A percentile compares a stretch with the other conserved stretches of the same genome.
Conservation (phyloP, 768 basidiomycete species). For the Lyophyllum shimeji region DNA sequence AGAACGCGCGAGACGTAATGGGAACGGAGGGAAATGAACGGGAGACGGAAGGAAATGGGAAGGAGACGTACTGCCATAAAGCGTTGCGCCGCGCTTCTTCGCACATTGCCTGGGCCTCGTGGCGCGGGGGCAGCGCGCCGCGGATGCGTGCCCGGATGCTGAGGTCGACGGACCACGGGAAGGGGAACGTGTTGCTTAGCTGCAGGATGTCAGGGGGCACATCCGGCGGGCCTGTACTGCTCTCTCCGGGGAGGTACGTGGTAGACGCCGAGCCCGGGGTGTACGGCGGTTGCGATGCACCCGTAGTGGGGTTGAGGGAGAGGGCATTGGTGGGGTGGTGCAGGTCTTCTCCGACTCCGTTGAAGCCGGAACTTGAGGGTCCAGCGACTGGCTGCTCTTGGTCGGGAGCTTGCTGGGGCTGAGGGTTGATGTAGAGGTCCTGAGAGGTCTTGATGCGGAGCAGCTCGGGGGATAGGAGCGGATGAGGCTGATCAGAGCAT, state of each 20-base stretch:
- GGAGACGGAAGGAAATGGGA: conserved; percentile 11
- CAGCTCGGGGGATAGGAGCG: conserved; percentile 57
- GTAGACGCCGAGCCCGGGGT: neutral
- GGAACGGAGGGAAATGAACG: neutral
- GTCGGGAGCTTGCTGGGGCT: too few species aligned
- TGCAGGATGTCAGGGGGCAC: conserved; percentile 50
- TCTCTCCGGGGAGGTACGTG: neutral
- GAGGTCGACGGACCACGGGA: conserved; percentile 66
- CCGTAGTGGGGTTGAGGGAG: neutral
- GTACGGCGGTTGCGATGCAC: neutral
- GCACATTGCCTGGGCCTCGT: conserved; percentile 60
- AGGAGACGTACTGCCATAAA: conserved; percentile 64
- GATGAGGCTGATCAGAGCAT: conserved; percentile 43
- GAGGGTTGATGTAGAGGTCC: conserved; percentile 51
- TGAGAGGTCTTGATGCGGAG: conserved; percentile 66
- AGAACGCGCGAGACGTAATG: neutral
- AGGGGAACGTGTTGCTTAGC: conserved; percentile 68
- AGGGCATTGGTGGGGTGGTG: neutral
- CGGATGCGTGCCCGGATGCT: conserved; percentile 63
- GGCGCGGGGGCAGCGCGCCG: conserved; percentile 57
- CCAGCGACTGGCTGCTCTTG: neutral
- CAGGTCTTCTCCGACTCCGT: conserved; percentile 10
- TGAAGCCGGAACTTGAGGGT: neutral
- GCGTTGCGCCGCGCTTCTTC: conserved; percentile 66
- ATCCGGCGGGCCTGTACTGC: conserved; percentile 28